A percentile compares a stretch with the other conserved stretches of the same genome.
Evolutionary conservation across 2,329 filamentous ascomycete genomes (phyloP).

Genomic region (Trichoderma endophyticum): DNA sequence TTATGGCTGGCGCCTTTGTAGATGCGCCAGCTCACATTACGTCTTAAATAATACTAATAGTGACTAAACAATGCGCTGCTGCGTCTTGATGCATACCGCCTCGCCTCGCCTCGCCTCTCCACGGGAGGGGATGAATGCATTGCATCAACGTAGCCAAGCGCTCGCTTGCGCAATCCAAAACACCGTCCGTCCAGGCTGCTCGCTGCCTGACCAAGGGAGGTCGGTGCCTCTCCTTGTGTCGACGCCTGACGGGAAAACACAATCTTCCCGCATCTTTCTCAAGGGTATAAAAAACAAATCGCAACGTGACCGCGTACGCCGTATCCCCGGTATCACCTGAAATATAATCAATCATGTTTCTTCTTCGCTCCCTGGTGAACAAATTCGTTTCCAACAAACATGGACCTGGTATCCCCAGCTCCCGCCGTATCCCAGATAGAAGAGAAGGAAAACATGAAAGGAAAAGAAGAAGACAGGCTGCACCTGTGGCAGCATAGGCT

Average conservation of each 20-base stretch:
- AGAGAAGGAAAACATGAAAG: not conserved
- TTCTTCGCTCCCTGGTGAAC: not conserved
- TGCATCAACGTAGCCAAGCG: not conserved
- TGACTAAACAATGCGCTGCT: constrained; percentile 4
- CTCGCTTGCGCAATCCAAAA: not conserved
- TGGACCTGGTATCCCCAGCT: not conserved
- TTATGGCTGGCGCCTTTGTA: constrained; percentile 1
- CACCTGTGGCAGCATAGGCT: not conserved
- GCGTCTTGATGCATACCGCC: constrained; percentile 15
- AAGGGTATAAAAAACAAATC: constrained; percentile 2
- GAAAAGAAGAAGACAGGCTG: not conserved
- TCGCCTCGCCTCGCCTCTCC: not conserved
- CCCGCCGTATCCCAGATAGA: not conserved
- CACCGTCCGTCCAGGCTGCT: not conserved
- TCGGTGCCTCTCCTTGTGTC: not conserved
- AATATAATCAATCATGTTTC: not conserved
- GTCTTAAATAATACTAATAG: constrained; percentile 16
- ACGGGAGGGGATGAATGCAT: constrained; percentile 1
- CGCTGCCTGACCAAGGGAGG: not conserved
- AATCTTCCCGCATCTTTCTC: not conserved
- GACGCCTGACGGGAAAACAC: not conserved
- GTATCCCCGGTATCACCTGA: not conserved
- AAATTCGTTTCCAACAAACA: not conserved
- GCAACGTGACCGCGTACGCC: constrained; percentile 1
- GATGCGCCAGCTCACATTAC: constrained; percentile 13